Conservation (phyloP, 352 stramenopile species). For the Stramenopiles sp. region DNA sequence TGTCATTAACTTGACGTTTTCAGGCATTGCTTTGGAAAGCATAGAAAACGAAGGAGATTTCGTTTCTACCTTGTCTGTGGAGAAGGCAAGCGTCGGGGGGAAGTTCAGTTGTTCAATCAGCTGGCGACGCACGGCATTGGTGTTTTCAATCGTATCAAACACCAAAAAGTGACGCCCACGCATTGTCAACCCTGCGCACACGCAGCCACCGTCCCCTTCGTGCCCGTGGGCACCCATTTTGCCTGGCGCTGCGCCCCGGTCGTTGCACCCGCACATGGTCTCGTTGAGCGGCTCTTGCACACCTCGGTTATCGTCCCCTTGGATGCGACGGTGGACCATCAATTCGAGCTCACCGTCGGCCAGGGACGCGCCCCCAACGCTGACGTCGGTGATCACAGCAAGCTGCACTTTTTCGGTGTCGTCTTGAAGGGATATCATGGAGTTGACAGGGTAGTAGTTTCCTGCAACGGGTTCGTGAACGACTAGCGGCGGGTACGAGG, state of each 20-base stretch:
- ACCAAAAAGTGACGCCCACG: constrained; percentile 45
- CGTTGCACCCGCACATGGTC: constrained; percentile 34
- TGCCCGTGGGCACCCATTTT: constrained; percentile 15
- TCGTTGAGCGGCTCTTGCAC: constrained; percentile 74
- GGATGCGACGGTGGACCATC: constrained; percentile 85
- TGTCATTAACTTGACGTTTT: constrained; percentile 76
- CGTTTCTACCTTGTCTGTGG: constrained; percentile 25
- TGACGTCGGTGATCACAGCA: constrained; percentile 59
- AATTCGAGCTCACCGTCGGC: constrained; percentile 72
- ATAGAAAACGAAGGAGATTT: constrained; percentile 43
- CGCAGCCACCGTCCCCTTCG: constrained; percentile 20
- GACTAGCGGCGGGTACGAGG: constrained; percentile 49
- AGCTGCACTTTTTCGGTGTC: constrained; percentile 15
- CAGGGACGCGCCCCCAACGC: constrained; percentile 70
- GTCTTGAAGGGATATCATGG: constrained; percentile 75
- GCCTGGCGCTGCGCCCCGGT: constrained; percentile 13
- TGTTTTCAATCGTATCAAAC: constrained; percentile 34
- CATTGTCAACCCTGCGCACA: constrained; percentile 31
- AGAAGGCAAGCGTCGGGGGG: constrained; percentile 35
- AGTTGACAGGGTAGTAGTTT: constrained; percentile 94
- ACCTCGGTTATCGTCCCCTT: constrained; percentile 74
- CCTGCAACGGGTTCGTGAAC: constrained; percentile 72
- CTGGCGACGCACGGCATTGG: constrained; percentile 33
- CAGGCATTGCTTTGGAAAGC: constrained; percentile 39
- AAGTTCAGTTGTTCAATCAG: constrained; percentile 49